Base-by-base conservation (phyloP, 306 rosid genomes). In the Begonia masoniana region DNA sequence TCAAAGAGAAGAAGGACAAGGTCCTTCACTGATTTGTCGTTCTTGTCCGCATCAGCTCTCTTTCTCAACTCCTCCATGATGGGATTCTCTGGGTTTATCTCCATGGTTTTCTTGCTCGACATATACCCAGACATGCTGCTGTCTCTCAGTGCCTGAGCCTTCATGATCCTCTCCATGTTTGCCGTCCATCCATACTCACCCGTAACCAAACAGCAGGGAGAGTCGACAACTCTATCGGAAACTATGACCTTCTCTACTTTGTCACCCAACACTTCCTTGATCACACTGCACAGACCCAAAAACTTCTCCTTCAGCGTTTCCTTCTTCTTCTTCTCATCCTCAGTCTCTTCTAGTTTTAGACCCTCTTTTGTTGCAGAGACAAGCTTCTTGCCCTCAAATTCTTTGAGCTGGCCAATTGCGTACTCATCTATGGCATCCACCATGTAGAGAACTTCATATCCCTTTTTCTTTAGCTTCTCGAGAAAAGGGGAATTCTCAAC, bases 111-210 rank as follows among this genome's bases (percentile, higher is more conserved):
- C 94, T 87, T 87, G 76, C 81, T 71, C 0, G 94, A 83, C 96
- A 83, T 87, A 71, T 87, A 87, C 0, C 96, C 96, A 10, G 87
- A 94, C 94, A 83, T 87, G 62, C 81, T 87, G 74, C 55, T 87
- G 57, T 87, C 96, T 68, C 96, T 80, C 68, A 87, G 57, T 11
- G 96, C 96, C 50, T 87, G 96, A 0, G 96, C 96, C 49, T 87
- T 87, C 96, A 87, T 87, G 15, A 87, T 87, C 67, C 96, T 80
- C 48, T 87, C 96, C 96, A 87, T 87, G 58, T 87, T 87, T 0
- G 96, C 96, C 0, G 96, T 87, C 96, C 96, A 87, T 0, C 96
- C 89, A 13, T 87, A 87, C 56, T 87, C 96, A 0, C 96, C 96
- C 0, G 96, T 87, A 41, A 87, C 96, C 2, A 87, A 61, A 80